Percentiles rank a stretch among this genome's conserved stretches.
These are phyloP conservation scores for Rhodotorula glutinis DNA, from an alignment of 1,284 basidiomycete species.

Conservation along the genomic window DNA sequence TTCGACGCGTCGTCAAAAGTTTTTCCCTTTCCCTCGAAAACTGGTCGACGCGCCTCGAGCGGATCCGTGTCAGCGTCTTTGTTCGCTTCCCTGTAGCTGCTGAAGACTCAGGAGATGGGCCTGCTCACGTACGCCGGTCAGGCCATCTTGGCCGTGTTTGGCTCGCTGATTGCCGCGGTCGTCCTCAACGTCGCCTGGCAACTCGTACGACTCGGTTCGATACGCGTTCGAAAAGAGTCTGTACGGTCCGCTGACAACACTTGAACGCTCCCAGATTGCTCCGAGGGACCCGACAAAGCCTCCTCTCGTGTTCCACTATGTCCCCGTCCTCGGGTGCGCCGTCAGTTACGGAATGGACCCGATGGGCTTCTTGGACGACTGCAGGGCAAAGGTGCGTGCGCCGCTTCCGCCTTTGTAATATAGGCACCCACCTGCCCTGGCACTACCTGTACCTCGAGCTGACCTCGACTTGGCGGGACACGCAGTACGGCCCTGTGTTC, in stretches of 20 bases:
- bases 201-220: constrained; percentile 53
- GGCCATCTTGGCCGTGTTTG: constrained; percentile 14
- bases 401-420: constrained; percentile 34
- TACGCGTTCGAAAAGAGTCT: background rate
- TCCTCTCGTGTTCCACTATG: constrained; percentile 72
- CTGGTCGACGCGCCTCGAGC: too few species aligned
- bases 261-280: constrained; percentile 50
- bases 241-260: background rate
- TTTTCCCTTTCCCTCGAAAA: too few species aligned
- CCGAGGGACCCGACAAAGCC: constrained; percentile 61
- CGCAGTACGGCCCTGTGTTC: constrained; percentile 71
- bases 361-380: constrained; percentile 68
- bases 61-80: too few species aligned
- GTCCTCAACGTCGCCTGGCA: constrained; percentile 62
- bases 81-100: too few species aligned
- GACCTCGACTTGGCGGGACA: background rate
- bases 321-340: constrained; percentile 73
- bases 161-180: constrained; percentile 52
- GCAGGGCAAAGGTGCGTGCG: constrained; percentile 69
- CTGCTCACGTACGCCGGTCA: background rate
- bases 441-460: background rate
- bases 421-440: background rate
- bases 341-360: constrained; percentile 73
- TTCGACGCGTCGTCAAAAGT: too few species aligned
- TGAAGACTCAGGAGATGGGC: too few species aligned